Base-by-base conservation (phyloP, 306 rosid species). In the Neltuma alba region DNA sequence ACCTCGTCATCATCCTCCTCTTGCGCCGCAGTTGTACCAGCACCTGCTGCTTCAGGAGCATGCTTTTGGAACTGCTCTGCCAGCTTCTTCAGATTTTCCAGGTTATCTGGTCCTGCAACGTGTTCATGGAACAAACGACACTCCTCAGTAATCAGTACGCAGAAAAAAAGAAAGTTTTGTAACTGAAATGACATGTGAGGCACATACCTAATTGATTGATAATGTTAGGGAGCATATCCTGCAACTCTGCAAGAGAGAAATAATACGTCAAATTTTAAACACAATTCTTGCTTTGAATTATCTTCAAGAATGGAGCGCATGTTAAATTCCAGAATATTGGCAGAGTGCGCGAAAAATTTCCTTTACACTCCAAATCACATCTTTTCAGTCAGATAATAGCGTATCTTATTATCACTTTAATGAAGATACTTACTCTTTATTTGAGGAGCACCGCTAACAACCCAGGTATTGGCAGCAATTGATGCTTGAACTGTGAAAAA, bases 381-480 rank as follows among this genome's bases (percentile, higher is more conserved):
- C 21, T 57, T 65, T 12, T 41, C 7, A 13, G 16, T 48, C 12
- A 3, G 52, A 6, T 33, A 42, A 28, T 12, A 28, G 20, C 14
- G 27, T 27, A 28, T 58, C 7, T 58, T 10, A 25, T 58, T 27
- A 25, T 23, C 16, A 25, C 4, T 0, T 27, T 5, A 3, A 18
- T 4, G 23, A 37, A 30, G 75, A 57, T 18, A 30, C 93, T 75
- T 88, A 95, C 99, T 91, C 92, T 95, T 95, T 65, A 93, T 95
- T 90, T 93, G 98, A 50, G 98, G 98, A 50, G 97, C 61, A 61
- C 99, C 99, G 68, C 98, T 93, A 84, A 95, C 99, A 67, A 93
- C 99, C 99, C 99, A 95, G 2, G 99, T 95, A 86, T 95, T 95
- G 25, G 99, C 98, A 84, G 97, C 98, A 83, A 91, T 91, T 15